Conservation (phyloP, 352 stramenopile species). For the Lagenidium sp. region DNA sequence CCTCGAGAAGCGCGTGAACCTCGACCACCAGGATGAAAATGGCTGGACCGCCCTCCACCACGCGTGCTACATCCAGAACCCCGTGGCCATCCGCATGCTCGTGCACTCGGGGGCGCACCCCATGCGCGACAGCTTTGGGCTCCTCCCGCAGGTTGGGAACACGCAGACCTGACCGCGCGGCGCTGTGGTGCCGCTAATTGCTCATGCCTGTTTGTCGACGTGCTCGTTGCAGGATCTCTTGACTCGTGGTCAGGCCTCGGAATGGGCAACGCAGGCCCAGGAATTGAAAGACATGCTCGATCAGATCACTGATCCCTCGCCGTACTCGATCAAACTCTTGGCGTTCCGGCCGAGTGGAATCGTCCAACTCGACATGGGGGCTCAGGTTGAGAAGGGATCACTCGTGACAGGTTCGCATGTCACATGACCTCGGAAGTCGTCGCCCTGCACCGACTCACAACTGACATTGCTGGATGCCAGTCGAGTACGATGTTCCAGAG, state of each 20-base stretch:
- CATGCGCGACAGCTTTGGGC: slow-evolving; percentile 59
- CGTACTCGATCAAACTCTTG: slow-evolving; percentile 65
- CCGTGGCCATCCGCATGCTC: slow-evolving; percentile 63
- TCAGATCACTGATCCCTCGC: slow-evolving; percentile 46
- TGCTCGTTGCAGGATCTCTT: slow-evolving; percentile 62
- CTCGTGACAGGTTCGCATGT: slow-evolving; percentile 59
- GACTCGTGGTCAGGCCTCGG: slow-evolving; percentile 50
- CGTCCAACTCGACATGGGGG: slow-evolving; percentile 74
- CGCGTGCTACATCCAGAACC: slow-evolving; percentile 70
- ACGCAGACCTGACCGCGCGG: too few species aligned
- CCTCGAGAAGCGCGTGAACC: slow-evolving; percentile 57
- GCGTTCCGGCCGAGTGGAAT: slow-evolving; percentile 77
- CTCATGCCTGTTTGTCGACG: too few species aligned
- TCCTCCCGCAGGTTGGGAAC: slow-evolving; percentile 64
- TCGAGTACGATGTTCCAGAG: slow-evolving; percentile 73
- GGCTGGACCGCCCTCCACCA: slow-evolving; percentile 78
- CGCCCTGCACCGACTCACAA: not conserved
- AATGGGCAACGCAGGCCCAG: slow-evolving; percentile 58
- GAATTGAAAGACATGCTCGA: slow-evolving; percentile 70
- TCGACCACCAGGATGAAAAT: slow-evolving; percentile 79
- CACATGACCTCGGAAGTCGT: not conserved
- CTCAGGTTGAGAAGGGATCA: slow-evolving; percentile 77
- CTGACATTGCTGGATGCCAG: slow-evolving; percentile 16
- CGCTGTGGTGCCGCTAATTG: too few species aligned
- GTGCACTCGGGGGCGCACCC: slow-evolving; percentile 57